Percentiles rank a stretch among this genome's conserved stretches.
Conservation (phyloP, 2,329 filamentous ascomycete species). For the Alternaria longipes region DNA sequence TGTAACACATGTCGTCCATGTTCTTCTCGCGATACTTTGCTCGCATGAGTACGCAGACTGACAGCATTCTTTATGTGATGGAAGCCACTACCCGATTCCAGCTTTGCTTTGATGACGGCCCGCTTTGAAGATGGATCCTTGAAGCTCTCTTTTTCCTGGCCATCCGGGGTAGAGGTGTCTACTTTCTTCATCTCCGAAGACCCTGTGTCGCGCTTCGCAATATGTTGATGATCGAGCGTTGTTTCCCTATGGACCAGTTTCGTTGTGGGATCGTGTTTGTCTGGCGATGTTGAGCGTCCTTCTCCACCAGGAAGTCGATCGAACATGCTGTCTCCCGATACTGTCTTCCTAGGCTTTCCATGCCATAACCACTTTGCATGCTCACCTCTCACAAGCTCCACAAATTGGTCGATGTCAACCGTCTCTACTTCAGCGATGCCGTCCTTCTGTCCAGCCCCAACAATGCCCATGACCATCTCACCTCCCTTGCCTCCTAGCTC, state of each 20-base stretch:
- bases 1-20: constrained; percentile 36
- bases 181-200: constrained; percentile 43
- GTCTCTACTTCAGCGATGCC: constrained; percentile 94
- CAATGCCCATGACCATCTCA: constrained; percentile 95
- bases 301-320: constrained; percentile 50
- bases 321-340: constrained; percentile 48
- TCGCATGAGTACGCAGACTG: constrained; percentile 60
- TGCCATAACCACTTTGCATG: constrained; percentile 94
- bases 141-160: constrained; percentile 58
- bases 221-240: constrained; percentile 41
- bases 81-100: constrained; percentile 82
- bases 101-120: constrained; percentile 78
- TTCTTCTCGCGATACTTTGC: constrained; percentile 51
- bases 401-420: constrained; percentile 84
- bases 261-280: constrained; percentile 58
- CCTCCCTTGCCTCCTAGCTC: constrained; percentile 94
- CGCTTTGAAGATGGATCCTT: constrained; percentile 66
- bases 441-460: constrained; percentile 81
- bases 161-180: constrained; percentile 31
- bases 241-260: constrained; percentile 62
- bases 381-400: constrained; percentile 80
- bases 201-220: constrained; percentile 41
- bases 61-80: constrained; percentile 88
- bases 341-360: constrained; percentile 79
- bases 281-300: constrained; percentile 61